These are phyloP conservation scores for Salix arbutifolia DNA, from an alignment of 345 rosid genomes.

Conservation along the genomic window DNA sequence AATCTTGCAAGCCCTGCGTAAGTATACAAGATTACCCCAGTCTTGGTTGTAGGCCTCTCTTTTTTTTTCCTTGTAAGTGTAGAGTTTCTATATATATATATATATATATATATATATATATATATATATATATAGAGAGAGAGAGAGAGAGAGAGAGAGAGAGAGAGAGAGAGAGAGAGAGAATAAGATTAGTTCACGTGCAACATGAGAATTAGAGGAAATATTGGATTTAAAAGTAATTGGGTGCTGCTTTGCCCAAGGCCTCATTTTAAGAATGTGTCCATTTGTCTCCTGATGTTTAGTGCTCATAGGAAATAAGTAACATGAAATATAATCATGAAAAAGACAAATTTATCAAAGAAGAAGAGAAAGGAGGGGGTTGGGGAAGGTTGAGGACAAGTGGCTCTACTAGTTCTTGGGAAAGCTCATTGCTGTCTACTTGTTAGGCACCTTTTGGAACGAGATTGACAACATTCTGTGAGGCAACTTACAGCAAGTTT, in stretches of 20 bases:
- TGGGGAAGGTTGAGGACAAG: too few relatives aligned
- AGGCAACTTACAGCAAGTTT: background rate
- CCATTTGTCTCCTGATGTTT: background rate
- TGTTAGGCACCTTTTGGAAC: background rate
- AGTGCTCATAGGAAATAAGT: background rate
- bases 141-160: too few relatives aligned
- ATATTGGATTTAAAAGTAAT: background rate
- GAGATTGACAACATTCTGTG: background rate
- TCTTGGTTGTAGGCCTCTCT: background rate
- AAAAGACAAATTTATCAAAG: background rate
- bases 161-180: too few relatives aligned
- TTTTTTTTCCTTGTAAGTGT: background rate
- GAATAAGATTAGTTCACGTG: background rate
- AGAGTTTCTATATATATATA: background rate
- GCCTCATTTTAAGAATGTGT: background rate
- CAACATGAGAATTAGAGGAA: background rate
- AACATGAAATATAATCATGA: background rate
- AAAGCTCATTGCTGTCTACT: background rate
- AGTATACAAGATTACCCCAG: slow-evolving; percentile 23
- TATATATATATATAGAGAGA: too few relatives aligned
- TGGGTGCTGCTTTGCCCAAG: background rate
- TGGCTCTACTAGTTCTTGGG: background rate
- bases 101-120: too few relatives aligned
- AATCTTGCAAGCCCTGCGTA: slow-evolving; percentile 81
- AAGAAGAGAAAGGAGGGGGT: background rate